Conservation (phyloP, 106 monocot genomes). For the Gastrodia elata region DNA sequence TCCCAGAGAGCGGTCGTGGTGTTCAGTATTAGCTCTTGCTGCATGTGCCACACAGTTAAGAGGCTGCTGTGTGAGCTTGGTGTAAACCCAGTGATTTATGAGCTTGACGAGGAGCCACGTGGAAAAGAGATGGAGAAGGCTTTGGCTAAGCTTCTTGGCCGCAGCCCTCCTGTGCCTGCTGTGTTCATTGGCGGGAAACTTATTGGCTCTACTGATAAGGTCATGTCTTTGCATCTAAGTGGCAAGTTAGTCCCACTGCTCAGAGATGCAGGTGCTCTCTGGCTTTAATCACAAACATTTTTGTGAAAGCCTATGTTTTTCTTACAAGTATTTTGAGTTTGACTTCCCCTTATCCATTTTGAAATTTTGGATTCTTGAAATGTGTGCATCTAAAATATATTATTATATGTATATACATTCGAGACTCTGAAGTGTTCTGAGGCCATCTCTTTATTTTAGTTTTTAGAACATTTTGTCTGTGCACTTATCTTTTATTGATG, state of each 20-base stretch:
- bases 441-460: no score
- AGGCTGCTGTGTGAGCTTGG: constrained; percentile 14
- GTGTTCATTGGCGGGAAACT: constrained; percentile 19
- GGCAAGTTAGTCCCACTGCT: constrained; percentile 19
- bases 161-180: constrained; percentile 16
- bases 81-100: constrained; percentile 13
- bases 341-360: no score
- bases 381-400: no score
- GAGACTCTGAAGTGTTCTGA: no score
- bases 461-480: no score
- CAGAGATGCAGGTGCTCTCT: constrained; percentile 16
- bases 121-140: constrained; percentile 26
- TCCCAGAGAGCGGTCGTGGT: constrained; percentile 20
- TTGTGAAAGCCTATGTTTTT: no score
- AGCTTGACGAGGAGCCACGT: constrained; percentile 17
- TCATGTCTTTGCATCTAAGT: constrained; percentile 23
- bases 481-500: no score
- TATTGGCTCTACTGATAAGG: constrained; percentile 13
- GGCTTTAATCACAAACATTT: no score
- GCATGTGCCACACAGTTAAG: constrained; percentile 22
- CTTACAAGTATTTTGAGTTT: no score
- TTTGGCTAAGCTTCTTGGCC: constrained; percentile 11
- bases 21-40: constrained; percentile 17
- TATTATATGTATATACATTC: no score
- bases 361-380: no score